Evolutionary conservation across 1,284 basidiomycete species (phyloP).

Genomic region (Salmacisia buchloeana): DNA sequence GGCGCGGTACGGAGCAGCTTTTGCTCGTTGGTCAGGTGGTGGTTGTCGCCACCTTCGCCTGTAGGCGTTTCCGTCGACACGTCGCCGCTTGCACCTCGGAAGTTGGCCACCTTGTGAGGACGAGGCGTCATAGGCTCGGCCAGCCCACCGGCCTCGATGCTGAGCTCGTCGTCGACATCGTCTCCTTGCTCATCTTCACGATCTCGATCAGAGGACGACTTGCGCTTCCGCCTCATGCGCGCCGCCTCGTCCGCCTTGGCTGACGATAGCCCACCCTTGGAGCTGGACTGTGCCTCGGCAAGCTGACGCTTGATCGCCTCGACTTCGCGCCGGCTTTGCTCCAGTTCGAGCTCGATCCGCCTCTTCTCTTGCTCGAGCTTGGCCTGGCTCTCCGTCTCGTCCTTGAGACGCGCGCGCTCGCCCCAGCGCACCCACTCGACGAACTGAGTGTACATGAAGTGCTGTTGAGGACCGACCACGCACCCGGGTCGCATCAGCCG

Average conservation of each 20-base stretch:
- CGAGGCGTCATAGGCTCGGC: neutral
- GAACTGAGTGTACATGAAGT: constrained; percentile 82
- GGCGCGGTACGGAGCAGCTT: constrained; percentile 8
- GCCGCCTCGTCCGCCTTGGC: constrained; percentile 9
- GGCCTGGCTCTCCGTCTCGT: constrained; percentile 17
- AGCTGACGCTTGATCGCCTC: constrained; percentile 6
- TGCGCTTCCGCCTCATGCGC: constrained; percentile 4
- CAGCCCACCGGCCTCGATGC: neutral
- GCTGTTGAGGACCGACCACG: constrained; percentile 76
- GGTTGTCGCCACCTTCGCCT: constrained; percentile 2
- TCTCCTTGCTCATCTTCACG: neutral
- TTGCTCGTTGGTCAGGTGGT: constrained; percentile 12
- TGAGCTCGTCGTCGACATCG: neutral
- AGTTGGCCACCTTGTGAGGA: constrained; percentile 15
- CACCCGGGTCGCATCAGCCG: constrained; percentile 90
- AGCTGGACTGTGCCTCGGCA: constrained; percentile 5
- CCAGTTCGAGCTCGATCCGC: constrained; percentile 16
- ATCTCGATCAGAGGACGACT: neutral
- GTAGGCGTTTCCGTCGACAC: neutral
- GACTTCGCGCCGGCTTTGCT: constrained; percentile 9
- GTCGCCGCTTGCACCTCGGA: constrained; percentile 9
- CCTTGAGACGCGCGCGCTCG: constrained; percentile 25
- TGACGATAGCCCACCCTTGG: constrained; percentile 14
- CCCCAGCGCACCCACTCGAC: constrained; percentile 46
- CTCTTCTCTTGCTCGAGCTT: constrained; percentile 19